phyloP scores from a whole-genome alignment of 2,329 filamentous ascomycete genomes.

The Botrytis deweyae region DNA sequence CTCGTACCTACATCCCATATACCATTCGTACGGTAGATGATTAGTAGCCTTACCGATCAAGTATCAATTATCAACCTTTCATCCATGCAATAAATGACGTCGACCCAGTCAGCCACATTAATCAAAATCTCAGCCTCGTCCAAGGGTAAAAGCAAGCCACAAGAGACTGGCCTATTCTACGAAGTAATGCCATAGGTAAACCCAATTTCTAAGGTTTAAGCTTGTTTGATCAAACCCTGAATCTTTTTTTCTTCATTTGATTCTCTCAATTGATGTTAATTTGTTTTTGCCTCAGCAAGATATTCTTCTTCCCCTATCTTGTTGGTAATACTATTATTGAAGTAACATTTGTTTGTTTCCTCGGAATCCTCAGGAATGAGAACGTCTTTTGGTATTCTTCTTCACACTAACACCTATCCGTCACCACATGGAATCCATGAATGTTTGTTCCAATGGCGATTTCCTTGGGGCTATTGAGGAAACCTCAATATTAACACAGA shows the following conservation, averaged over 20 bases:
- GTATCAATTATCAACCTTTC: background rate
- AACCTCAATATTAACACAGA: slow-evolving; percentile 24
- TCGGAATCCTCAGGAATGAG: slow-evolving; percentile 10
- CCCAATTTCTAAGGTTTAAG: background rate
- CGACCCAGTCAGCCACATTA: background rate
- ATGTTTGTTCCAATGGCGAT: background rate
- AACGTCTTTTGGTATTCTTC: background rate
- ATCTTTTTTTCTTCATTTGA: background rate
- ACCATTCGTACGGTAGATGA: background rate
- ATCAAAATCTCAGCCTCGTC: background rate
- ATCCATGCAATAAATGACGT: background rate
- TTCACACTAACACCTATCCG: slow-evolving; percentile 5
- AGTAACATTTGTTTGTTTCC: background rate
- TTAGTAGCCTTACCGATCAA: background rate
- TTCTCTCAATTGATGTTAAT: background rate
- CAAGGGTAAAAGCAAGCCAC: background rate
- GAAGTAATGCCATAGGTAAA: background rate
- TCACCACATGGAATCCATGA: slow-evolving; percentile 7
- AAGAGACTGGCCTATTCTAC: background rate
- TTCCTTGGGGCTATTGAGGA: background rate
- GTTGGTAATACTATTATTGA: background rate
- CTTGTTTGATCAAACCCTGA: background rate
- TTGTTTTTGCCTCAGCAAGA: background rate
- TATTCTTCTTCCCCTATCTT: background rate
- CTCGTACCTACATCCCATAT: background rate